A percentile compares a stretch with the other conserved stretches of the same genome.
Evolutionary conservation across 2,329 filamentous ascomycete genomes (phyloP).

Genomic region (Nakataea oryzae): DNA sequence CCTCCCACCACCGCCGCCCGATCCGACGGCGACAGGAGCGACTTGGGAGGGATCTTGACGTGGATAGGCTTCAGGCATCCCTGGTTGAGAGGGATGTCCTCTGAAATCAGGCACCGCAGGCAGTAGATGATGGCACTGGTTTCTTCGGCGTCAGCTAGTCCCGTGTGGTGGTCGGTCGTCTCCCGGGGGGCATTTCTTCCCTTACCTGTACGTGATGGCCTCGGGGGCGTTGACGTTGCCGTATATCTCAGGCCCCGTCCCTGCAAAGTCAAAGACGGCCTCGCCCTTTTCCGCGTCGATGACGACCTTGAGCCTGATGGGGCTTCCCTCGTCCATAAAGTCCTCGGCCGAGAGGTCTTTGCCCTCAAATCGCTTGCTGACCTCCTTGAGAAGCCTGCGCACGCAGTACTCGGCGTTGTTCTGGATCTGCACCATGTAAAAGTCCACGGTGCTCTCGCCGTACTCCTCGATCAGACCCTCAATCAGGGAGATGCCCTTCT

Average conservation of each 20-base stretch:
- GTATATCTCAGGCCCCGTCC: constrained; percentile 21
- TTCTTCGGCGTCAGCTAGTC: not conserved
- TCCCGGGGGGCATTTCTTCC: not conserved
- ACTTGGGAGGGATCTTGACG: constrained; percentile 19
- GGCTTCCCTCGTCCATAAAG: constrained; percentile 28
- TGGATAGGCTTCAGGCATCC: constrained; percentile 24
- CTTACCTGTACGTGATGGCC: constrained; percentile 56
- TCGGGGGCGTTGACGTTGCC: constrained; percentile 47
- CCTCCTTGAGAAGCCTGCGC: constrained; percentile 54
- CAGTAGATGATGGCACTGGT: constrained; percentile 23
- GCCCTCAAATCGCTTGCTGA: constrained; percentile 42
- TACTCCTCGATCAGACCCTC: constrained; percentile 63
- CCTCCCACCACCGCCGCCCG: constrained; percentile 29
- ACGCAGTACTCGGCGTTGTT: constrained; percentile 65
- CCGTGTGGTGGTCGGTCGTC: not conserved
- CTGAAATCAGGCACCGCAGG: constrained; percentile 22
- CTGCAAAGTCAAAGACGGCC: constrained; percentile 25
- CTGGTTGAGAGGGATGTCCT: constrained; percentile 27
- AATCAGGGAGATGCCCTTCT: constrained; percentile 67
- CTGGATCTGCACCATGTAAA: constrained; percentile 73
- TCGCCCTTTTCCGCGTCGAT: constrained; percentile 18
- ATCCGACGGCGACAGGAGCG: constrained; percentile 20
- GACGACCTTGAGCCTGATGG: constrained; percentile 19
- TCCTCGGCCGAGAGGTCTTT: constrained; percentile 19
- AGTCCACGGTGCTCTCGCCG: constrained; percentile 58